These are phyloP conservation scores for Claviceps arundinis DNA, from an alignment of 2,329 filamentous ascomycete genomes.

Conservation along the genomic window DNA sequence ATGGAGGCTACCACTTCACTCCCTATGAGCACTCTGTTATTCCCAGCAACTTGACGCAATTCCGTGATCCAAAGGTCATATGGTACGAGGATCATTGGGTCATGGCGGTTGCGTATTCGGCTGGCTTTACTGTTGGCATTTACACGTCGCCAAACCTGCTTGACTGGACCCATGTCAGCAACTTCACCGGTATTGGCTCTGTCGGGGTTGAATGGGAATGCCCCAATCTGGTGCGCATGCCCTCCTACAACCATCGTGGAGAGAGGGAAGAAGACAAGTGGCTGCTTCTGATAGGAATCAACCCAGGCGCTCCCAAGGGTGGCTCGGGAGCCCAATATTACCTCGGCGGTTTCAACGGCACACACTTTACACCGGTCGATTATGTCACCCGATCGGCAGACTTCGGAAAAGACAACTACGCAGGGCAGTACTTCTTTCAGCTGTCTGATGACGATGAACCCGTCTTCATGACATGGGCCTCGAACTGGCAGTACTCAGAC, in stretches of 20 bases:
- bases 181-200: conserved; percentile 40
- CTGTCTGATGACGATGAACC: too few relatives aligned
- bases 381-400: too few relatives aligned
- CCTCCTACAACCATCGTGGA: too few relatives aligned
- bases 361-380: conserved; percentile 30
- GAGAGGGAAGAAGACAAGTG: conserved; percentile 19
- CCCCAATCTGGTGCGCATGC: conserved; percentile 33
- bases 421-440: too few relatives aligned
- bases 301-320: conserved; percentile 42
- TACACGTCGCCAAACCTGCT: conserved; percentile 33
- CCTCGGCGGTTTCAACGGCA: conserved; percentile 11
- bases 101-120: conserved; percentile 35
- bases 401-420: too few relatives aligned
- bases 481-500: too few relatives aligned
- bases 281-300: conserved; percentile 39
- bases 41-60: conserved; percentile 37
- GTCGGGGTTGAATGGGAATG: conserved; percentile 48
- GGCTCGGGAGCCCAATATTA: conserved; percentile 44
- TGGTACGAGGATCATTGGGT: conserved; percentile 26
- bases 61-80: conserved; percentile 53
- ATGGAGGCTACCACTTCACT: too few relatives aligned
- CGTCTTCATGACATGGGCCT: too few relatives aligned
- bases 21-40: conserved; percentile 46
- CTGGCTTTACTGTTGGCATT: conserved; percentile 43
- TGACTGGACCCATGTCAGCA: conserved; percentile 27